Percentiles rank a stretch among this genome's conserved stretches.
phyloP scores from a whole-genome alignment of 768 basidiomycete genomes.

The Mycena sanguinolenta region DNA sequence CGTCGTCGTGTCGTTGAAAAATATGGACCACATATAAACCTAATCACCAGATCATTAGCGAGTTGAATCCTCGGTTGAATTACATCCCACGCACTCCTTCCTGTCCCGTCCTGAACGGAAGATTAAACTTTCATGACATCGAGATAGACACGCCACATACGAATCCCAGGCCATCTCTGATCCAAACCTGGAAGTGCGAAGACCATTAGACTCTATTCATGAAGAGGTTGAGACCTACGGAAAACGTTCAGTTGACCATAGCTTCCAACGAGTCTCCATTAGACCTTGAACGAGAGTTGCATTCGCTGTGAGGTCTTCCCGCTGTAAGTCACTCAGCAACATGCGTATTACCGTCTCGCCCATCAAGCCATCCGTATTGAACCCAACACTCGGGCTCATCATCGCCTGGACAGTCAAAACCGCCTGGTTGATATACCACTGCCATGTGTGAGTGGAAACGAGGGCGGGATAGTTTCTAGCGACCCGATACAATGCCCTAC shows the following conservation, averaged over 20 bases:
- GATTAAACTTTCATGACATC: background rate
- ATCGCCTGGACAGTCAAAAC: constrained; percentile 61
- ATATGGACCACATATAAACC: constrained; percentile 63
- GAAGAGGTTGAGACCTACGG: constrained; percentile 54
- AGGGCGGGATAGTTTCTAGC: constrained; percentile 69
- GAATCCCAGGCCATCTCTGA: constrained; percentile 73
- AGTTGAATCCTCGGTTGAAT: no score
- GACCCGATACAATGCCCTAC: constrained; percentile 64
- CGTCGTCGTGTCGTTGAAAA: constrained; percentile 65
- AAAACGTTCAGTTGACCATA: constrained; percentile 63
- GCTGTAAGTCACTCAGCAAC: constrained; percentile 62
- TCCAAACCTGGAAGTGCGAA: constrained; percentile 55
- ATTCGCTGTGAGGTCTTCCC: constrained; percentile 64
- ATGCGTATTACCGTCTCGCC: constrained; percentile 66
- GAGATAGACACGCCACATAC: constrained; percentile 5
- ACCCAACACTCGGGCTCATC: constrained; percentile 62
- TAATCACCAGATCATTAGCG: background rate
- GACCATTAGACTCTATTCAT: constrained; percentile 5
- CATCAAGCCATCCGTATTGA: constrained; percentile 64
- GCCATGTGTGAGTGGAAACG: constrained; percentile 61
- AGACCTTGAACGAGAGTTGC: constrained; percentile 60
- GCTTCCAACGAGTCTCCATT: constrained; percentile 59
- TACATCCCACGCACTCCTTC: constrained; percentile 63
- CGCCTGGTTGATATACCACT: constrained; percentile 70
- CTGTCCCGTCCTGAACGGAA: constrained; percentile 56